phyloP scores from a whole-genome alignment of 1,284 basidiomycete genomes.

The Cryptococcus hybrid region DNA sequence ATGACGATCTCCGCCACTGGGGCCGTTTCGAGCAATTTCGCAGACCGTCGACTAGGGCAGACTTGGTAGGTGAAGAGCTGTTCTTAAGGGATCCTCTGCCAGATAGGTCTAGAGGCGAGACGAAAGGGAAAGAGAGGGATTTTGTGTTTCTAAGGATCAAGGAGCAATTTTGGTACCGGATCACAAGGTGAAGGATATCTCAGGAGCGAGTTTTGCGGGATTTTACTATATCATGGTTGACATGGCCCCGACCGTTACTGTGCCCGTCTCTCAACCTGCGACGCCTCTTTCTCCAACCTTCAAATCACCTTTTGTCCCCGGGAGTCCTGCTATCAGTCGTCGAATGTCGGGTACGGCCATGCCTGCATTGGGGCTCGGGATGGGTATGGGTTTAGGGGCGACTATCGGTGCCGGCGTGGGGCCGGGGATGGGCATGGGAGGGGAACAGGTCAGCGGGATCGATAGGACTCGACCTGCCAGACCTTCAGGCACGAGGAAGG shows the following conservation, averaged over 20 bases:
- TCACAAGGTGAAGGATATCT: conserved; percentile 89
- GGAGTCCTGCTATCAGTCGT: neutral
- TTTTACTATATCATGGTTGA: conserved; percentile 68
- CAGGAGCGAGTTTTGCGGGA: conserved; percentile 89
- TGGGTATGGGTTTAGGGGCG: too few relatives aligned
- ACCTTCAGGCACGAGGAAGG: conserved; percentile 2
- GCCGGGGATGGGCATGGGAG: too few relatives aligned
- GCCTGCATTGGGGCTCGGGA: too few relatives aligned
- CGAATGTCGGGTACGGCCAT: too few relatives aligned
- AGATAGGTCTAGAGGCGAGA: conserved; percentile 29
- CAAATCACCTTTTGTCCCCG: conserved; percentile 9
- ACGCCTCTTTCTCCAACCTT: conserved; percentile 25
- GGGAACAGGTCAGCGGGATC: neutral
- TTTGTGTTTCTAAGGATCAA: conserved; percentile 92
- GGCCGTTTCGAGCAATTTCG: conserved; percentile 85
- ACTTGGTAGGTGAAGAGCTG: conserved; percentile 70
- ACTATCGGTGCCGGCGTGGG: too few relatives aligned
- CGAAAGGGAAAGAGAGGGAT: conserved; percentile 40
- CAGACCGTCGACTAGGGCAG: conserved; percentile 54
- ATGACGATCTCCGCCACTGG: conserved; percentile 89
- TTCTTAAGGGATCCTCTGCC: conserved; percentile 60
- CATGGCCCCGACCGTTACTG: conserved; percentile 37
- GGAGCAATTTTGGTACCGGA: conserved; percentile 93
- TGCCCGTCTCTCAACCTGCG: conserved; percentile 27
- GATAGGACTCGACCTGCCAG: neutral